Percentiles rank a stretch among this genome's conserved stretches.
Evolutionary conservation across 23 red algal genomes (phyloP).

Genomic region (Rhodosorus marinus): DNA sequence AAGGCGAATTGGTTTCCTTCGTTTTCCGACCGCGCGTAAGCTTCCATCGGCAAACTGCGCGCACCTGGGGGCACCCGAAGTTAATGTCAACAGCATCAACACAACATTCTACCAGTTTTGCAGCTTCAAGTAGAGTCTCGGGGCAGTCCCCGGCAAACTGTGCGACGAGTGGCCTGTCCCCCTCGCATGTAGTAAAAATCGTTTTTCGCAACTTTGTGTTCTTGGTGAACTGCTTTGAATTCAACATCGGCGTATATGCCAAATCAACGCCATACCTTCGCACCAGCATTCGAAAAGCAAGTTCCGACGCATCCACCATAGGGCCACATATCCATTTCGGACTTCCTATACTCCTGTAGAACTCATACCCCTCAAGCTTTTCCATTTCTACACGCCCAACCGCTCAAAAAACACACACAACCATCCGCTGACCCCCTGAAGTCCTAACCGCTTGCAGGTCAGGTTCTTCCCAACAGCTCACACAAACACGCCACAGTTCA

Average conservation of each 20-base stretch:
- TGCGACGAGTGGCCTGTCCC: constrained; percentile 61
- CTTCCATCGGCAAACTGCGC: too few relatives aligned
- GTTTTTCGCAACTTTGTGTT: constrained; percentile 24
- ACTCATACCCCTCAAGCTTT: constrained; percentile 14
- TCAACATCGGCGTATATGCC: constrained; percentile 90
- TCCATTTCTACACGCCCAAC: background rate
- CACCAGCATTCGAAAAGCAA: constrained; percentile 69
- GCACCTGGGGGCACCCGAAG: constrained; percentile 91
- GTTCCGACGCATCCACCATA: constrained; percentile 92
- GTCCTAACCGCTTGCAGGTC: too few relatives aligned
- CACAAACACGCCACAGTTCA: too few relatives aligned
- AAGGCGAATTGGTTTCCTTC: too few relatives aligned
- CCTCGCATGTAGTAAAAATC: constrained; percentile 45
- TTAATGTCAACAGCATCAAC: constrained; percentile 87
- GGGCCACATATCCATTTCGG: constrained; percentile 66
- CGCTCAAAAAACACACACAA: too few relatives aligned
- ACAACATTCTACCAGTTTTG: constrained; percentile 16
- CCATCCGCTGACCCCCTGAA: too few relatives aligned
- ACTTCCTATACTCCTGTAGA: constrained; percentile 27
- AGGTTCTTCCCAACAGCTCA: too few relatives aligned
- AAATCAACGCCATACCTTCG: constrained; percentile 55
- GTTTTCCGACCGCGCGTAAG: too few relatives aligned
- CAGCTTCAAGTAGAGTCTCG: constrained; percentile 36
- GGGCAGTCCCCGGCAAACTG: constrained; percentile 81
- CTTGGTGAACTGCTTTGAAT: constrained; percentile 28